Base-by-base conservation (phyloP, 208 protist genomes). In the Leishmania mexicana region DNA sequence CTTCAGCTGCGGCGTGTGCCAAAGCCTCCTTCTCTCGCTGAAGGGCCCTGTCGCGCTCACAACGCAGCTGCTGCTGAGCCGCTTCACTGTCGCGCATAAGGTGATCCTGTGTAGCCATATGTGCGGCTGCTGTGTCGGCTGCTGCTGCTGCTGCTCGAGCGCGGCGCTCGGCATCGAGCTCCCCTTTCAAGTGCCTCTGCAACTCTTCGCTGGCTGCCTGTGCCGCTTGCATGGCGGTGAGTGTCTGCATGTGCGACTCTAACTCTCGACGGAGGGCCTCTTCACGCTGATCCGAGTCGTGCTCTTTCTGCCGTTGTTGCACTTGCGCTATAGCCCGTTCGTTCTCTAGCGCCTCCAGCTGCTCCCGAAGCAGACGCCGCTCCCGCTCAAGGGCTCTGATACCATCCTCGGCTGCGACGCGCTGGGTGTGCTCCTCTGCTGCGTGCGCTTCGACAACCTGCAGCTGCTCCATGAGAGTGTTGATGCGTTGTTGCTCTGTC, bases 151-250 rank as follows among this genome's bases (percentile, higher is more conserved):
- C 54, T 1, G 35, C 53, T 47, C 75, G 11, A 19, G 75, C 54
- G 57, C 47, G 75, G 35, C 75, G 75, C 75, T 78, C 75, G 38
- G 24, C 76, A 15, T 53, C 76, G 47, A 72, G 45, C 76, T 80
- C 76, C n/a, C 4, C 49, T 49, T 17, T 17, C 38, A 80, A 49
- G 64, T 19, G 19, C 24, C 47, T 28, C 62, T 51, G 76, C 38
- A 42, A 24, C 40, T 49, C 64, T n/a, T 80, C 35, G 60, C 45
- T 68, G 54, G 49, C 58, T 17, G 45, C 38, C 35, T 57, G 76
- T 19, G 64, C 76, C 10, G 38, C 62, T 35, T 57, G 62, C 76
- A 54, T 67, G 7, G 40, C 42, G 13, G 75, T n/a, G 51, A 78
- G n/a, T n/a, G 57, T 64, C 38, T 45, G 13, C 75, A 17, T 35